phyloP scores from a whole-genome alignment of 1,284 basidiomycete species.

The Boletus semigastroideus region DNA sequence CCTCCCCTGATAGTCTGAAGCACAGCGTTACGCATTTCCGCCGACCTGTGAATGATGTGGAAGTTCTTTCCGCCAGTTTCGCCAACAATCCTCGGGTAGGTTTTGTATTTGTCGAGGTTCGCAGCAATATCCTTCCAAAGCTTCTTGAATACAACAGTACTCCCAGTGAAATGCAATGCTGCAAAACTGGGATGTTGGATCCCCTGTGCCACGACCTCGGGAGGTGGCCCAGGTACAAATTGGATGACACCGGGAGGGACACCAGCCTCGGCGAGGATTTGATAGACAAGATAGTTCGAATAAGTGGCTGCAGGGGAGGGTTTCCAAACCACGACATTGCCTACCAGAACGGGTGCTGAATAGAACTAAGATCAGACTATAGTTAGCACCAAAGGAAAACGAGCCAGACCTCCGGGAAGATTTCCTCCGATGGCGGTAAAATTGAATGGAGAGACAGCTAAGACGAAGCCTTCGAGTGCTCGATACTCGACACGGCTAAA shows the following conservation, averaged over 20 bases:
- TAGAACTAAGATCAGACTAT: slow-evolving; percentile 3
- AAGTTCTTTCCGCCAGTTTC: slow-evolving; percentile 99
- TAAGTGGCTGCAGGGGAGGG: slow-evolving; percentile 95
- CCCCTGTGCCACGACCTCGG: slow-evolving; percentile 79
- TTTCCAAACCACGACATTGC: slow-evolving; percentile 97
- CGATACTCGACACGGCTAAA: slow-evolving; percentile 91
- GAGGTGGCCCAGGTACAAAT: slow-evolving; percentile 88
- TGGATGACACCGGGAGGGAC: slow-evolving; percentile 95
- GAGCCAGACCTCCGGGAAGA: slow-evolving; percentile 61
- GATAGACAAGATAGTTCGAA: slow-evolving; percentile 91
- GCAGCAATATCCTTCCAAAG: slow-evolving; percentile 95
- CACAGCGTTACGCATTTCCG: slow-evolving; percentile 87
- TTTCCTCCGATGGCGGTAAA: slow-evolving; percentile 98
- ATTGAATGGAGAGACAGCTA: slow-evolving; percentile 98
- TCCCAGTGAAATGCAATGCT: slow-evolving; percentile 95
- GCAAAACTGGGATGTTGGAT: slow-evolving; percentile 83
- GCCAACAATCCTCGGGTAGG: slow-evolving; percentile 94
- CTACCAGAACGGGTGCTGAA: slow-evolving; percentile 86
- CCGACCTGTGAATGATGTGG: slow-evolving; percentile 88
- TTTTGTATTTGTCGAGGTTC: slow-evolving; percentile 84
- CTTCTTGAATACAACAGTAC: slow-evolving; percentile 90
- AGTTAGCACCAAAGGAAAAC: slow-evolving; percentile 22
- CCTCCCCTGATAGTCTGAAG: slow-evolving; percentile 86
- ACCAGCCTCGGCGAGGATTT: slow-evolving; percentile 93
- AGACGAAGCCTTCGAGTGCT: slow-evolving; percentile 94